Conservation (phyloP, 495 filamentous ascomycete species). For the Talaromyces wortmannii region DNA sequence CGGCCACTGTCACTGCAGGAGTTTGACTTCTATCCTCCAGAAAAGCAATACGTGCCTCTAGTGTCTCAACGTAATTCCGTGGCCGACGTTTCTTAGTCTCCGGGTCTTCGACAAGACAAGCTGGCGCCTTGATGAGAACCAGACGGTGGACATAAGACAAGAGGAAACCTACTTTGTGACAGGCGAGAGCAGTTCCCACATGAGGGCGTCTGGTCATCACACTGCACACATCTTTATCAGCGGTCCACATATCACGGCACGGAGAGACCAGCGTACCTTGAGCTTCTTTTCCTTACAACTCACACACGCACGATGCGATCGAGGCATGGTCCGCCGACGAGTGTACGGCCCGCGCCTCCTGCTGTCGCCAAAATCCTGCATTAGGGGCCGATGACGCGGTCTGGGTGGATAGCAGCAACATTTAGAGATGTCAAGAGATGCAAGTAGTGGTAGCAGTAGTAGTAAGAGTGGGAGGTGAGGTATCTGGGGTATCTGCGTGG, state of each 20-base stretch:
- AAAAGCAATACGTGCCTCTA: slow-evolving; percentile 7
- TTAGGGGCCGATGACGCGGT: neutral
- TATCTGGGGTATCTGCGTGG: neutral
- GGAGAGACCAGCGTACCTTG: neutral
- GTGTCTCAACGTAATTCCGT: slow-evolving; percentile 9
- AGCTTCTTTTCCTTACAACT: neutral
- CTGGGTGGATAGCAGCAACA: neutral
- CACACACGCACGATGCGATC: neutral
- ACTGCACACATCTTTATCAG: neutral
- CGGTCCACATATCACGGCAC: neutral
- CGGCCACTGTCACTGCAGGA: neutral
- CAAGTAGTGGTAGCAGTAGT: neutral
- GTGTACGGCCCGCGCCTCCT: neutral
- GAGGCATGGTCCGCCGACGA: neutral
- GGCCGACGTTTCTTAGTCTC: slow-evolving; percentile 7
- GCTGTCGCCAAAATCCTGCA: neutral
- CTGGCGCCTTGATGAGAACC: neutral
- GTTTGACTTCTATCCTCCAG: slow-evolving; percentile 5
- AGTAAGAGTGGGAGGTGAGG: neutral
- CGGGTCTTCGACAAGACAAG: slow-evolving; percentile 11
- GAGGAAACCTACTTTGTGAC: neutral
- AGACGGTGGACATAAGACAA: neutral
- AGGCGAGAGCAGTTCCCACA: neutral
- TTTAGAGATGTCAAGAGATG: neutral
- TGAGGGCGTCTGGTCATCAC: neutral